These are phyloP conservation scores for Penicillium simplicissimum DNA, from an alignment of 495 filamentous ascomycete genomes.

Conservation along the genomic window DNA sequence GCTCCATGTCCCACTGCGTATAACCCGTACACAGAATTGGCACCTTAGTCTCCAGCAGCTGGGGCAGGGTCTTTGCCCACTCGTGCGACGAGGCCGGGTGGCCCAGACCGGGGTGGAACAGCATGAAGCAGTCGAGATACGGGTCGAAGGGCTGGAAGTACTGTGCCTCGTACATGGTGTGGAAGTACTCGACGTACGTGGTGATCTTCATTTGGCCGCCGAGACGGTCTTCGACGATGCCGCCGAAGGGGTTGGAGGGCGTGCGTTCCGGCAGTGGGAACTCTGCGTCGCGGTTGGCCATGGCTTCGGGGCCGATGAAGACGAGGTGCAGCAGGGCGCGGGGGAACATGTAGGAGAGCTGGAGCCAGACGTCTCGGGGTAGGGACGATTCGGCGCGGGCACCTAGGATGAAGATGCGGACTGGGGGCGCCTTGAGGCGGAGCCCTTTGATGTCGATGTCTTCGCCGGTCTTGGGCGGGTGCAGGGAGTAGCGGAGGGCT, in stretches of 20 bases:
- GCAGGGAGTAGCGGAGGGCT: conserved; percentile 92
- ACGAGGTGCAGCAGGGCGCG: conserved; percentile 71
- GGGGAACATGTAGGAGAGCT: conserved; percentile 89
- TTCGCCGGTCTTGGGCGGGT: conserved; percentile 78
- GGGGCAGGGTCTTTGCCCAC: conserved; percentile 87
- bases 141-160: conserved; percentile 93
- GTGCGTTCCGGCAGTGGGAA: conserved; percentile 87
- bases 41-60: conserved; percentile 90
- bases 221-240: conserved; percentile 84
- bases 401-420: conserved; percentile 91
- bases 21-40: conserved; percentile 94
- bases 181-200: conserved; percentile 97
- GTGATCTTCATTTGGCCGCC: conserved; percentile 87
- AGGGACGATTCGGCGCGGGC: conserved; percentile 95
- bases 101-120: conserved; percentile 94
- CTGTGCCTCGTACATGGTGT: conserved; percentile 87
- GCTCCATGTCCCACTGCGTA: conserved; percentile 89
- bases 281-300: conserved; percentile 85
- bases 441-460: conserved; percentile 75
- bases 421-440: conserved; percentile 77
- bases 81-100: conserved; percentile 91
- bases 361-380: conserved; percentile 90
- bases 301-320: conserved; percentile 95
- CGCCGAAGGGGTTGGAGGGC: conserved; percentile 84
- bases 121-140: conserved; percentile 94